Percentiles rank a stretch among this genome's conserved stretches.
Conservation (phyloP, 2,329 filamentous ascomycete species). For the Graphiopsis chlorocephala region DNA sequence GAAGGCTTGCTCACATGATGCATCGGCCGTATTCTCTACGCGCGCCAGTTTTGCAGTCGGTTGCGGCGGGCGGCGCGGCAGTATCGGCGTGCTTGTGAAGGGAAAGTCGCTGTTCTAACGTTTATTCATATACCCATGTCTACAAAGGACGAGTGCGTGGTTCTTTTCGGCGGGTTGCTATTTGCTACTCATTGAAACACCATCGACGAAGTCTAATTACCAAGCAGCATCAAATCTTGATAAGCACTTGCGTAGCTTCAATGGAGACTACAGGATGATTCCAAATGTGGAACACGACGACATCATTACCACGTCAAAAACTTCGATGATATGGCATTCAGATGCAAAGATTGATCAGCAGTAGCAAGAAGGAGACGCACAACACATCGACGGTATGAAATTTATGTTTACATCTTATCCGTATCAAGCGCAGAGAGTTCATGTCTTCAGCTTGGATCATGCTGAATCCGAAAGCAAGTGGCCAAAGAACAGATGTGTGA, state of each 20-base stretch:
- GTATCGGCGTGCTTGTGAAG: not conserved
- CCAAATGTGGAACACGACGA: not conserved
- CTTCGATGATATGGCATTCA: not conserved
- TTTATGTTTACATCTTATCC: not conserved
- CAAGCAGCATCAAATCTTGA: not conserved
- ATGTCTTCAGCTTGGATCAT: not conserved
- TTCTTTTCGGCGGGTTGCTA: not conserved
- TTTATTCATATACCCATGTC: not conserved
- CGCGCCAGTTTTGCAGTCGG: not conserved
- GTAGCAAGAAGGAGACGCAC: not conserved
- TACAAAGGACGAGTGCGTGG: not conserved
- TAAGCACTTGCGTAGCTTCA: not conserved
- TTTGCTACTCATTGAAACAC: not conserved
- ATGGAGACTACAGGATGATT: not conserved
- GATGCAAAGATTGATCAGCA: not conserved
- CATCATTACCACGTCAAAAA: not conserved
- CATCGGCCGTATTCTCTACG: not conserved
- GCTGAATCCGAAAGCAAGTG: not conserved
- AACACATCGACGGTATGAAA: not conserved
- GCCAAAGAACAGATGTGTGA: not conserved
- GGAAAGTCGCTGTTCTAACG: not conserved
- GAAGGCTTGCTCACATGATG: not conserved
- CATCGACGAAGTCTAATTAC: not conserved
- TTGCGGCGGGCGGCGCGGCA: slow-evolving; percentile 8
- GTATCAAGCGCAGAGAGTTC: not conserved